These are phyloP conservation scores for Eimeria necatrix DNA, from an alignment of 169 alveolate genomes.

Conservation along the genomic window DNA sequence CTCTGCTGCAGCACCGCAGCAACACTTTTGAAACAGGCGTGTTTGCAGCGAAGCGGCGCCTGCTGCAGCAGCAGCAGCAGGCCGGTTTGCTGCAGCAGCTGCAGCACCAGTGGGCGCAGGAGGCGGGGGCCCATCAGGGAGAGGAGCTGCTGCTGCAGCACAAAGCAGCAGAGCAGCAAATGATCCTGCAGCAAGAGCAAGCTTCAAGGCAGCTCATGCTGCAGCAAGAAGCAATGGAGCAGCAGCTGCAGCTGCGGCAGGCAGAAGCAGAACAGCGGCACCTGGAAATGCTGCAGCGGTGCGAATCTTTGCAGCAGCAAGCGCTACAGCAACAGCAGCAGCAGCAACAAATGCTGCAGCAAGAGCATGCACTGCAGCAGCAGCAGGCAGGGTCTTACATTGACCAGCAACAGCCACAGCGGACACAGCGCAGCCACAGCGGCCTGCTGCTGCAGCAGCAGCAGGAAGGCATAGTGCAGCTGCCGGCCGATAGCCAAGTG, in stretches of 20 bases:
- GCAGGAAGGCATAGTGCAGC: not conserved
- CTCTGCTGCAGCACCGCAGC: constrained; percentile 6
- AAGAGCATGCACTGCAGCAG: constrained; percentile 22
- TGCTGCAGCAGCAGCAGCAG: constrained; percentile 57
- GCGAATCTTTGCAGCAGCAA: constrained; percentile 18
- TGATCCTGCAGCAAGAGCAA: not conserved
- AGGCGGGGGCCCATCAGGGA: not conserved
- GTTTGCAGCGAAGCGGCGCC: constrained; percentile 21
- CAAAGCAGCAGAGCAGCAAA: not conserved
- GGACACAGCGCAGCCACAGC: not conserved
- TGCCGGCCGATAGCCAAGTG: not conserved
- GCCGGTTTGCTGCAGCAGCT: constrained; percentile 50
- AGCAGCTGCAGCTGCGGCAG: not conserved
- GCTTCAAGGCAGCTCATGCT: constrained; percentile 1
- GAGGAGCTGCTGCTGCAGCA: constrained; percentile 30
- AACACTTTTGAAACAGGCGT: not conserved
- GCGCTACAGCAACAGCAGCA: not conserved
- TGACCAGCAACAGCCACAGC: constrained; percentile 23
- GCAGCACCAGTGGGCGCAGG: constrained; percentile 37
- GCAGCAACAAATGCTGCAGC: not conserved
- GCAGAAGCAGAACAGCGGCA: constrained; percentile 11
- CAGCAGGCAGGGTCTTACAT: not conserved
- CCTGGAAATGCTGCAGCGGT: constrained; percentile 29
- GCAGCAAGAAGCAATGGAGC: constrained; percentile 37
- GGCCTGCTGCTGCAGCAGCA: constrained; percentile 15